Base-by-base conservation (phyloP, 2,329 filamentous ascomycete species). In the Gaeumannomyces tritici region DNA sequence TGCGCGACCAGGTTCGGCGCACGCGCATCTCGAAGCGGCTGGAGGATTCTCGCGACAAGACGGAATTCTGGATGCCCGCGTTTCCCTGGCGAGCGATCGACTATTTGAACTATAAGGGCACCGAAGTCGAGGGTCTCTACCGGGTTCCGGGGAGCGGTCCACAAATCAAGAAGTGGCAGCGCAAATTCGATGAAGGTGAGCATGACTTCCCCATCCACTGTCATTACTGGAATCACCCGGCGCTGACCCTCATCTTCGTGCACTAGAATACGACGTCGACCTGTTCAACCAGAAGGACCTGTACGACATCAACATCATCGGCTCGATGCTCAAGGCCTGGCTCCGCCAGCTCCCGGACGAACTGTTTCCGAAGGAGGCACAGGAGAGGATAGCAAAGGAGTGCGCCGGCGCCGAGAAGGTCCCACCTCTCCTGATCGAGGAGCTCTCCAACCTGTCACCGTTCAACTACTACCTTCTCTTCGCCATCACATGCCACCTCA, bases 391-490 rank as follows among this genome's bases (percentile, higher is more conserved):
- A 63, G 85, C 90, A 28, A 83, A 88, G 66, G 87, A 96, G 73
- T 96, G 91, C 71, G 83, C 86, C 61, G 90, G 90, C 13, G 85
- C 90, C 56, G 90, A 90, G 61, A 85, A 84, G 58, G 92, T 93
- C 6, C 93, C 93, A 0, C 89, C 96, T 71, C 73, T 95, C 74
- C 83, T 98, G 63, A 88, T 96, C 67, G 68, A 97, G 66, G 91
- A 96, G 74, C 85, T 98, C 3, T 96, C 93, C 1, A 93, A 91
- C 68, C 82, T 98, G n/a, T 90, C 93, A 8, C 93, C 93, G 0
- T 97, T 95, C 80, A 96, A 97, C 76, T 98, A 98, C 76, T 97
- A 98, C 72, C 88, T 98, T 18, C 86, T 98, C 7, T 98, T 98
- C 73, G 93, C 93, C 69, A 96, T 97, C 69, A 98, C 93, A 42